These are phyloP conservation scores for Cryphonectria japonica DNA, from an alignment of 2,329 filamentous ascomycete species.

Conservation along the genomic window DNA sequence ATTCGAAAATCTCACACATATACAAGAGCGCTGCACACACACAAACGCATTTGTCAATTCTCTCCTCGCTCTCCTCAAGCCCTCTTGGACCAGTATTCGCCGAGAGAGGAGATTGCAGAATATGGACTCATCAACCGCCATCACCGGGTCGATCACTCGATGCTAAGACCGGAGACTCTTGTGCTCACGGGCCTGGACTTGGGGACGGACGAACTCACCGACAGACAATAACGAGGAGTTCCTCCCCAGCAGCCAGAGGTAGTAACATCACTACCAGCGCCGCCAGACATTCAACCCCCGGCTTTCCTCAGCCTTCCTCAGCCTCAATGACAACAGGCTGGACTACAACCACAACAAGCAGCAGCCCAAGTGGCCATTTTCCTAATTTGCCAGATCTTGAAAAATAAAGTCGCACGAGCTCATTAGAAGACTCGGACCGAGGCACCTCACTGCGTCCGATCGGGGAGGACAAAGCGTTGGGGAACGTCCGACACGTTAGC, in stretches of 20 bases:
- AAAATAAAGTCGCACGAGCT: too few species aligned
- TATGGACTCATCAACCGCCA: neutral
- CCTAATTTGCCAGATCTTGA: too few species aligned
- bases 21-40: neutral
- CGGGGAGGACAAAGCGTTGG: conserved; percentile 30
- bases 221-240: too few species aligned
- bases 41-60: conserved; percentile 1
- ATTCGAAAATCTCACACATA: neutral
- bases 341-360: too few species aligned
- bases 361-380: too few species aligned
- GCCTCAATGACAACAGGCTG: too few species aligned
- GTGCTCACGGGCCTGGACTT: too few species aligned
- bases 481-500: conserved; percentile 34
- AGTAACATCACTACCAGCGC: too few species aligned
- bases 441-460: neutral
- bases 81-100: conserved; percentile 7
- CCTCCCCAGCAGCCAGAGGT: too few species aligned
- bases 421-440: neutral
- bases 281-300: too few species aligned
- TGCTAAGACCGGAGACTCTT: neutral
- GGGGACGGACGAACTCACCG: too few species aligned
- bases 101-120: neutral
- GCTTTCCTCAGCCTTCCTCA: too few species aligned
- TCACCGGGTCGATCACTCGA: neutral
- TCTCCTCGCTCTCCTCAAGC: neutral